Base-by-base conservation (phyloP, 306 rosid genomes). In the Macrotyloma uniflorum region DNA sequence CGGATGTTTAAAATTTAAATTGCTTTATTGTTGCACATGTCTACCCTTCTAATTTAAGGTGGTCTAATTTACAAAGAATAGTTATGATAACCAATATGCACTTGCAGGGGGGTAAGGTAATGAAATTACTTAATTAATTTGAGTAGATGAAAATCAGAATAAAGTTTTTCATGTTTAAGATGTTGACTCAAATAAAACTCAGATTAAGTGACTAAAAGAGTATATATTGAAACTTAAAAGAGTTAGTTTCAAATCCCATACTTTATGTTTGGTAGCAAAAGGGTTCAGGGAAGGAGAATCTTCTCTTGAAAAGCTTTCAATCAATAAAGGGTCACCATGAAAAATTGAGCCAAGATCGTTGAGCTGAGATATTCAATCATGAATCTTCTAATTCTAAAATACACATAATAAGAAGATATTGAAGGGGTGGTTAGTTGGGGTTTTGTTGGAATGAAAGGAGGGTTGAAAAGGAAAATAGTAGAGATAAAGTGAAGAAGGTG, bases 21-120 rank as follows among this genome's bases (percentile, higher is more conserved):
- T 33, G 76, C 80, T 79, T 76, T 32, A 69, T 68, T 58, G 74
- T 46, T 80, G 78, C 75, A 84, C 84, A 54, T 80, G 80, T 47
- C 57, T 76, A 63, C 58, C 72, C 79, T 75, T 63, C 51, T 74
- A 78, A 79, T 81, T 78, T 51, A 8, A 78, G 45, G 73, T 70
- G 30, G 24, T 54, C 12, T 50, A 33, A 42, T 15, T n/a, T 59
- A 59, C 8, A 59, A 26, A 43, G 14, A 26, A 23, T 23, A 36
- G 53, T 36, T 36, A 35, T 14, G 36, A 54, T 54, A 4, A 14
- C 33, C 36, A 50, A 70, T 51, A 7, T 36, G 12, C 10, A 8
- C 11, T 36, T 30, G 28, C 28, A 26, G n/a, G n/a, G n/a, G n/a
- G n/a, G n/a, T n/a, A n/a, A n/a, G n/a, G n/a, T n/a, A n/a, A n/a